Evolutionary conservation across 345 rosid species (phyloP).

Genomic region (Populus nigra): DNA sequence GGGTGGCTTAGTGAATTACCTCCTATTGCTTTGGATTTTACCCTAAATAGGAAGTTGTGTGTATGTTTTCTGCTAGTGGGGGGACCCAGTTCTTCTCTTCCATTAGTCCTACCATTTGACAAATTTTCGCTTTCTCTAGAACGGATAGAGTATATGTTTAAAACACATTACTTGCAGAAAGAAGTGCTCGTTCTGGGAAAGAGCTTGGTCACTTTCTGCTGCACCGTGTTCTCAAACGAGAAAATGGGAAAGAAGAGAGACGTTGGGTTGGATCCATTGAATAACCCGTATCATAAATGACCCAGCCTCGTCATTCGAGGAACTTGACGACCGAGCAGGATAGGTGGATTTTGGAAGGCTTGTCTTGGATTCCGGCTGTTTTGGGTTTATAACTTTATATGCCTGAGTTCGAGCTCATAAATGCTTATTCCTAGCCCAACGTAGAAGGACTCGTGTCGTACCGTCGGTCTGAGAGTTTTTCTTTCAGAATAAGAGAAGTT

Average conservation of each 20-base stretch:
- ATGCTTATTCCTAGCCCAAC: too few relatives aligned
- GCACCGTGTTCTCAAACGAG: neutral
- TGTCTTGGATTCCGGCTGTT: too few relatives aligned
- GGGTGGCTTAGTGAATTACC: conserved; percentile 22
- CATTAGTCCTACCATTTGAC: conserved; percentile 7
- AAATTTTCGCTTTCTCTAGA: conserved; percentile 8
- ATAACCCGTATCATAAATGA: neutral
- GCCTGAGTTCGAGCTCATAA: too few relatives aligned
- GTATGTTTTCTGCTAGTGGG: conserved; percentile 20
- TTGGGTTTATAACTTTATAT: too few relatives aligned
- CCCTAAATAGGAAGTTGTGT: conserved; percentile 27
- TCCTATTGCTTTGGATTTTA: conserved; percentile 20
- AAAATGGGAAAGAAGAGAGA: neutral
- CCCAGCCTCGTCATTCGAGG: neutral
- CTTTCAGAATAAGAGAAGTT: too few relatives aligned
- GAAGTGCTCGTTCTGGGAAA: neutral
- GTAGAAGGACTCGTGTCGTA: too few relatives aligned
- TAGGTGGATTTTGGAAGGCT: too few relatives aligned
- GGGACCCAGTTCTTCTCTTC: conserved; percentile 13
- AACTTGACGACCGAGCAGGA: too few relatives aligned
- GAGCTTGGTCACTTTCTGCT: neutral
- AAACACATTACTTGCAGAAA: neutral
- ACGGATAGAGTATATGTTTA: neutral
- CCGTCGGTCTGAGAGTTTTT: too few relatives aligned
- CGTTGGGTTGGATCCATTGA: neutral